Evolutionary conservation across 169 alveolate genomes (phyloP), one percentile per base, ranked within the genome.

Genomic region (Blepharisma undulans): DNA sequence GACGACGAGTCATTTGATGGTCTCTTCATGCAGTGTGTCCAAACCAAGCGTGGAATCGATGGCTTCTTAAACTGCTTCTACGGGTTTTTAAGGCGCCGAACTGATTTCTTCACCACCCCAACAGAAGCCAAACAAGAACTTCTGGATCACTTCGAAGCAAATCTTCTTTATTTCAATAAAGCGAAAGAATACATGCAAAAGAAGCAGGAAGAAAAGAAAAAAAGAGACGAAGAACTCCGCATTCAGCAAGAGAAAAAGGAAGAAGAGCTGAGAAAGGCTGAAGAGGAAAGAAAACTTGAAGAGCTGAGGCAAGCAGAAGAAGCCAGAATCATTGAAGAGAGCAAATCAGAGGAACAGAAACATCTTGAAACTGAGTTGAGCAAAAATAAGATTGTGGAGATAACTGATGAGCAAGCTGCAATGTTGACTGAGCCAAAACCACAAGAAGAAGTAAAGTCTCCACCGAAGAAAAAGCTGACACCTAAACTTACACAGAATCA

Each of bases 71-170:
- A 98, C 84, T 92, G 95, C 76, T 95, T 99, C 88, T 99, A 98
- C 95, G 98, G 99, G 21, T 99, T 99, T 94, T 95, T 99, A 91
- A 96, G 97, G 72, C 93, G 99, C 71, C 98, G 98, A 94, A 98
- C 99, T 22, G 99, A 98, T 94, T 98, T 98, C 95, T 98, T 93
- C 94, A 84, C 98, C 21, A 97, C 94, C 87, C 94, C 90, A 82
- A 98, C 93, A 59, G 90, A 91, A 89, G 98, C 95, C 59, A 93
- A 91, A 87, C 89, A 90, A 12, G 85, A 95, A 71, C 96, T 97
- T 72, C 77, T 79, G 77, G 90, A 90, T 21, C 88, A 92, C 60
- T 92, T 97, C 33, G 92, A 94, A 32, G 94, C 95, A 84, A 96
- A 95, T 22, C 92, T 93, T 88, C 81, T 88, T 16, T 60, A 74